Evolutionary conservation across 805 yeast species (phyloP), one percentile per base, ranked within the genome.

Genomic region (Starmerella cellae): DNA sequence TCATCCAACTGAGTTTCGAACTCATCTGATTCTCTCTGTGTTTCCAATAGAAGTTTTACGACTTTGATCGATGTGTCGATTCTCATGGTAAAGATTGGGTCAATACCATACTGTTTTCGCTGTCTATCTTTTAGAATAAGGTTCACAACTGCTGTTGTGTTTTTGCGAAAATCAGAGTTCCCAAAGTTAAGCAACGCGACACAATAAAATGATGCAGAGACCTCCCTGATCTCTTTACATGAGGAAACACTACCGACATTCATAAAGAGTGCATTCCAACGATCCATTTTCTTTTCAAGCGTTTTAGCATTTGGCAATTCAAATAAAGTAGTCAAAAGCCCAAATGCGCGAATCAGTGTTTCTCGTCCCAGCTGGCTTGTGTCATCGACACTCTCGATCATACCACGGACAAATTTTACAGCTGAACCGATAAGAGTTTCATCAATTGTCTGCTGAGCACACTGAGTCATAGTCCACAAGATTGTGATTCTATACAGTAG

Each of bases 161-260:
- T 34, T 5, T 26, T 31, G 19, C 36, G 33, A 35, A 45, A 42
- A n/a, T 24, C 39, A 9, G 22, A 11, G 2, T 28, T 13, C 20
- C 37, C 33, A 22, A 37, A 33, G 5, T 16, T 6, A 1, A 18
- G 8, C 19, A 51, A 22, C 1, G 47, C 44, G 1, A 61, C 55
- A n/a, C 43, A 21, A 43, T 59, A 50, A 47, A 60, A 55, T 11
- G 37, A 28, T 4, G 63, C 56, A 8, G 63, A 56, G 2, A 60
- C 54, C 23, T 37, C 43, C n/a, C 60, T 42, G 13, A 60, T 58
- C n/a, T 33, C 32, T 6, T 45, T 28, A 41, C 43, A 35, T 13
- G 50, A 39, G 2, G 55, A 48, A 8, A 49, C 55, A 11, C 58
- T 39, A 6, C 59, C 55, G 9, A 37, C n/a, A 37, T 55, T 58